These are phyloP conservation scores for Dendrobium officinale DNA, from an alignment of 106 monocot genomes.

Conservation along the genomic window DNA sequence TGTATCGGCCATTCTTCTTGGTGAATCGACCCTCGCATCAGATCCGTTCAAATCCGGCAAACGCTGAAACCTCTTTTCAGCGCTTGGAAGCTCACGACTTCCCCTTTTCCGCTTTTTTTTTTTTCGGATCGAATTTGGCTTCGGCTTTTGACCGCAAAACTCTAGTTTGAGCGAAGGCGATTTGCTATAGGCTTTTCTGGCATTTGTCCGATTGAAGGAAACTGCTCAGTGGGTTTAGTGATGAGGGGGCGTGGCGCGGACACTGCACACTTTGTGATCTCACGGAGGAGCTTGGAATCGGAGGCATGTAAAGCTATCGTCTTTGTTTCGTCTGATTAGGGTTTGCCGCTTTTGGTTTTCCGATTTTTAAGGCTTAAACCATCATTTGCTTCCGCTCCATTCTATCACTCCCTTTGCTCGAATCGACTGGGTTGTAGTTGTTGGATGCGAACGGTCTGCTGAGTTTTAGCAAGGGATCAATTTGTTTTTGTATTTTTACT, in stretches of 20 bases:
- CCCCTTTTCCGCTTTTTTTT: background rate
- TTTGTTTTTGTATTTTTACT: background rate
- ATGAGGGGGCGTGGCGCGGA: slow-evolving; percentile 1
- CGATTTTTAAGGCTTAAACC: background rate
- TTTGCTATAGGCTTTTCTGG: background rate
- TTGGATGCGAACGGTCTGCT: background rate
- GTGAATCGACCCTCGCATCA: background rate
- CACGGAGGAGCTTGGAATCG: background rate
- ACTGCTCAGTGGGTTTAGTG: background rate
- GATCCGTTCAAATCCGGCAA: background rate
- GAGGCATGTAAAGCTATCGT: background rate
- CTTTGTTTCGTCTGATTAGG: background rate
- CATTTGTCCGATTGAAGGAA: background rate
- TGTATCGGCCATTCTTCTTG: background rate
- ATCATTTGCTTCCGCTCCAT: background rate
- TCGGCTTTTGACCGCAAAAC: background rate
- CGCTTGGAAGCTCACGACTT: background rate
- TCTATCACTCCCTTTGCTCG: background rate
- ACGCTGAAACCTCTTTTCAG: background rate
- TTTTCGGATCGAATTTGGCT: background rate
- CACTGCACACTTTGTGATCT: background rate
- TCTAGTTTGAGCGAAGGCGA: background rate
- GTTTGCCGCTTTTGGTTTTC: background rate
- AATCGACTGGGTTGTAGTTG: background rate
- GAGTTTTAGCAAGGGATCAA: background rate